Evolutionary conservation across 202 grass and related monocot genomes (phyloP).

Genomic region (Digitaria exilis): DNA sequence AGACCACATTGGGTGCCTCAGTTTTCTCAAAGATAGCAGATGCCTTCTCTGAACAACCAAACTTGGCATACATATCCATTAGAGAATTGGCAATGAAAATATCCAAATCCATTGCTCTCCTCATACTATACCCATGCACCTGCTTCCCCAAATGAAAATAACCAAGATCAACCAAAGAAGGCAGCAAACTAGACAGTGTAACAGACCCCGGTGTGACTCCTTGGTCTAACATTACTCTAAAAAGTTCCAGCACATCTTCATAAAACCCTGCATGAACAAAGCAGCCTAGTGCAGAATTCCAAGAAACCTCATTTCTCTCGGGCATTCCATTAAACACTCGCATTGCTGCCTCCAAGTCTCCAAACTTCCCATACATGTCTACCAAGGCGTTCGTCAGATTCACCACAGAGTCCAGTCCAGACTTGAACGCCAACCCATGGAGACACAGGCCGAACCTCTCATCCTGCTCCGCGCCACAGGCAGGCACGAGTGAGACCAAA

Average conservation of each 20-base stretch:
- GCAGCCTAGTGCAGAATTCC: constrained; percentile 83
- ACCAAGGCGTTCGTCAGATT: constrained; percentile 69
- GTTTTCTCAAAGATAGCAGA: constrained; percentile 65
- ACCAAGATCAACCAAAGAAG: constrained; percentile 78
- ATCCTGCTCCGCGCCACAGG: constrained; percentile 52
- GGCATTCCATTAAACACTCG: constrained; percentile 54
- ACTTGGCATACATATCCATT: constrained; percentile 94
- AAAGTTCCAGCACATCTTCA: constrained; percentile 50
- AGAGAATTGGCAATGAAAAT: constrained; percentile 84
- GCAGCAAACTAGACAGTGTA: constrained; percentile 74
- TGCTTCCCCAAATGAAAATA: constrained; percentile 58
- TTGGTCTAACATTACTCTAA: constrained; percentile 53
- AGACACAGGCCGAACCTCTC: constrained; percentile 57
- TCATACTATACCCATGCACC: constrained; percentile 64
- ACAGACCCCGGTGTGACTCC: constrained; percentile 53
- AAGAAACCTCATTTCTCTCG: constrained; percentile 67
- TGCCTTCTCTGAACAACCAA: constrained; percentile 55
- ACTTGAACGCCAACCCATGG: constrained; percentile 59
- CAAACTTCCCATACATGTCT: constrained; percentile 81
- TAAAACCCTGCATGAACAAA: constrained; percentile 58
- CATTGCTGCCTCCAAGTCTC: constrained; percentile 48
- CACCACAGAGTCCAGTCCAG: constrained; percentile 49
- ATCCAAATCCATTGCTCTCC: constrained; percentile 57
- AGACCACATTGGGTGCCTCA: constrained; percentile 58
- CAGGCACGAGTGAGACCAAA: constrained; percentile 66